Evolutionary conservation across 352 stramenopile genomes (phyloP).

Genomic region (Elongisporangium anandrum): DNA sequence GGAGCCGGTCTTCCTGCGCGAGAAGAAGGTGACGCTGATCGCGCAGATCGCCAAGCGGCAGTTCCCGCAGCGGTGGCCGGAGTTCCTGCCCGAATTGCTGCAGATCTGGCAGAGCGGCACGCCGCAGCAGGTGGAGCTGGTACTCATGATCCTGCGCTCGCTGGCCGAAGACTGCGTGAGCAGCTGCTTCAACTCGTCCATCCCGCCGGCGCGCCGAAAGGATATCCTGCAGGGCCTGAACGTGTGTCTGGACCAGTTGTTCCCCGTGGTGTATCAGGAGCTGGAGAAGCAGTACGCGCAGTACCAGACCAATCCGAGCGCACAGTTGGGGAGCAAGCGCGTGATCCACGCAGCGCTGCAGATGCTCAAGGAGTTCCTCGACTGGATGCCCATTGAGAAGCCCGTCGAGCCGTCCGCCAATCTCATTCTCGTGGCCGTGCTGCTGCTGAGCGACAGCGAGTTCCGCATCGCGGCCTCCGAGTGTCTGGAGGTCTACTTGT

Average conservation of each 20-base stretch:
- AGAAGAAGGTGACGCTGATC: conserved; percentile 76
- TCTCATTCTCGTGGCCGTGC: conserved; percentile 56
- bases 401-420: conserved; percentile 50
- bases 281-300: conserved; percentile 64
- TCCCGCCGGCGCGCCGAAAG: conserved; percentile 65
- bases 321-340: conserved; percentile 33
- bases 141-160: conserved; percentile 68
- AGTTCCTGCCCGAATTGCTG: conserved; percentile 59
- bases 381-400: conserved; percentile 74
- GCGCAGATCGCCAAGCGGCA: conserved; percentile 73
- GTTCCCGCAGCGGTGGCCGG: conserved; percentile 79
- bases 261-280: conserved; percentile 68
- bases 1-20: conserved; percentile 62
- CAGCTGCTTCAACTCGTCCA: conserved; percentile 74
- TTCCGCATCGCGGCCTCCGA: conserved; percentile 57
- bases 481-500: conserved; percentile 70
- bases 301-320: conserved; percentile 27
- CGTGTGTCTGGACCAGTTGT: conserved; percentile 57
- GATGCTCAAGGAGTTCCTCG: conserved; percentile 80
- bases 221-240: conserved; percentile 80
- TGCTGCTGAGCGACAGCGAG: conserved; percentile 46
- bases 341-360: conserved; percentile 57
- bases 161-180: conserved; percentile 79
- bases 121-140: conserved; percentile 49
- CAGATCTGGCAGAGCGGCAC: conserved; percentile 52